Evolutionary conservation across 495 filamentous ascomycete species (phyloP).

Genomic region (Hypoxylon lienhwacheense): DNA sequence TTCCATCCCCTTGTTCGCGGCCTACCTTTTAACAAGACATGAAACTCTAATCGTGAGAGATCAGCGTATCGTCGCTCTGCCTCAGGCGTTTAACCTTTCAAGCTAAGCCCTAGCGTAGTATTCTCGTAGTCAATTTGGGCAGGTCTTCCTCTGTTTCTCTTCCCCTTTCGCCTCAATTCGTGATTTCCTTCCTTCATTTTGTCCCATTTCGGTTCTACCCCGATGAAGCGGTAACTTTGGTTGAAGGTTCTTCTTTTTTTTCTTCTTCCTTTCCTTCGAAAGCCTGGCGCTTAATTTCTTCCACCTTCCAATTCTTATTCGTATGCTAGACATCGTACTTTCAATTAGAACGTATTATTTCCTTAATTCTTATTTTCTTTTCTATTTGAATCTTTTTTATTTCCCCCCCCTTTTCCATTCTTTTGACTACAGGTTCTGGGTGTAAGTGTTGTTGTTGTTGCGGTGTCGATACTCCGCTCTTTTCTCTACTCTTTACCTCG

Average conservation of each 20-base stretch:
- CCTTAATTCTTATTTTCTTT: conserved; percentile 42
- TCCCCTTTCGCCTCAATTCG: conserved; percentile 6
- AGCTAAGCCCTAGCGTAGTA: conserved; percentile 17
- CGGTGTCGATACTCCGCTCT: conserved; percentile 41
- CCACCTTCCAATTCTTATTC: conserved; percentile 16
- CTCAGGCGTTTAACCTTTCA: conserved; percentile 14
- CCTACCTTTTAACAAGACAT: conserved; percentile 40
- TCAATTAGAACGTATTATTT: conserved; percentile 35
- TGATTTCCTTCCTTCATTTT: conserved; percentile 15
- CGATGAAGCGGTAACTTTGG: conserved; percentile 1
- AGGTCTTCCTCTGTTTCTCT: conserved; percentile 26
- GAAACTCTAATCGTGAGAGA: conserved; percentile 48
- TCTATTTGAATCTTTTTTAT: conserved; percentile 41
- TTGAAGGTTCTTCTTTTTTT: no score
- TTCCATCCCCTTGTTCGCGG: conserved; percentile 10
- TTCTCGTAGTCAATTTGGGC: conserved; percentile 26
- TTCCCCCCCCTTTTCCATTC: conserved; percentile 27
- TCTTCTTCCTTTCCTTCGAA: no score
- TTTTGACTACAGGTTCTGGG: conserved; percentile 30
- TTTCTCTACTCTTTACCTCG: conserved; percentile 36
- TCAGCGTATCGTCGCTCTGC: conserved; percentile 33
- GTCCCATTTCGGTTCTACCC: conserved; percentile 28
- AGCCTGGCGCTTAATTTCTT: conserved; percentile 30
- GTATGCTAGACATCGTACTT: conserved; percentile 34
- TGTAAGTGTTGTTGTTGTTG: conserved; percentile 36